phyloP scores from a whole-genome alignment of 2,329 filamentous ascomycete genomes.

The Magnaporthales sp. region DNA sequence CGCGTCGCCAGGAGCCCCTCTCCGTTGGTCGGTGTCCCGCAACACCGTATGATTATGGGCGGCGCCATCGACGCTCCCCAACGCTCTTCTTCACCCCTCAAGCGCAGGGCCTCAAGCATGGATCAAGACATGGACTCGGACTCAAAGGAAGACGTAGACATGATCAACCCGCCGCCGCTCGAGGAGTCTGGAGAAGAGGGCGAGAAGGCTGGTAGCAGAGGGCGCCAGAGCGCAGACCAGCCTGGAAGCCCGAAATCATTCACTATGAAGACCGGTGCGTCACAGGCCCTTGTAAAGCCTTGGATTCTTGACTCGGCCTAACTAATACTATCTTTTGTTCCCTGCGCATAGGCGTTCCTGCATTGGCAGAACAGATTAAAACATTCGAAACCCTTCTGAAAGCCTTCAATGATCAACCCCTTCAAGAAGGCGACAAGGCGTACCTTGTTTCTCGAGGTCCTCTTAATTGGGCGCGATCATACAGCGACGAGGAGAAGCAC shows the following conservation, averaged over 20 bases:
- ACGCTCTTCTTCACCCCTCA: slow-evolving; percentile 56
- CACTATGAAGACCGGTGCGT: not conserved
- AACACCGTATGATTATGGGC: slow-evolving; percentile 51
- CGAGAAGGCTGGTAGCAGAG: not conserved
- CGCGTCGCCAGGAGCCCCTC: slow-evolving; percentile 38
- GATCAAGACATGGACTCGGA: slow-evolving; percentile 36
- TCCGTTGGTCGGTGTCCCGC: slow-evolving; percentile 38
- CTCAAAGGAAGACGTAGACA: slow-evolving; percentile 35
- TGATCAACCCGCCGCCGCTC: slow-evolving; percentile 24
- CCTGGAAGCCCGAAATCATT: not conserved
- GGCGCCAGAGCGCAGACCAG: not conserved
- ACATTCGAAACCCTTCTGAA: slow-evolving; percentile 56
- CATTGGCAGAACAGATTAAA: slow-evolving; percentile 55
- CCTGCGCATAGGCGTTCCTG: slow-evolving; percentile 20
- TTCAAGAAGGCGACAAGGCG: slow-evolving; percentile 64
- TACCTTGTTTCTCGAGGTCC: slow-evolving; percentile 74
- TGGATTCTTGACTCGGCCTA: not conserved
- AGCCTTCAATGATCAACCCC: slow-evolving; percentile 39
- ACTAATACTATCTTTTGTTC: not conserved
- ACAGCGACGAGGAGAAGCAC: slow-evolving; percentile 49
- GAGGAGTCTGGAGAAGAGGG: slow-evolving; percentile 4
- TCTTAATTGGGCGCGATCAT: slow-evolving; percentile 64
- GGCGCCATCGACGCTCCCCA: slow-evolving; percentile 48
- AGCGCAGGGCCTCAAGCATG: slow-evolving; percentile 55
- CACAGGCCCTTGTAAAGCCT: not conserved